Base-by-base conservation (phyloP, 768 basidiomycete species). In the Lentinula raphanica region DNA sequence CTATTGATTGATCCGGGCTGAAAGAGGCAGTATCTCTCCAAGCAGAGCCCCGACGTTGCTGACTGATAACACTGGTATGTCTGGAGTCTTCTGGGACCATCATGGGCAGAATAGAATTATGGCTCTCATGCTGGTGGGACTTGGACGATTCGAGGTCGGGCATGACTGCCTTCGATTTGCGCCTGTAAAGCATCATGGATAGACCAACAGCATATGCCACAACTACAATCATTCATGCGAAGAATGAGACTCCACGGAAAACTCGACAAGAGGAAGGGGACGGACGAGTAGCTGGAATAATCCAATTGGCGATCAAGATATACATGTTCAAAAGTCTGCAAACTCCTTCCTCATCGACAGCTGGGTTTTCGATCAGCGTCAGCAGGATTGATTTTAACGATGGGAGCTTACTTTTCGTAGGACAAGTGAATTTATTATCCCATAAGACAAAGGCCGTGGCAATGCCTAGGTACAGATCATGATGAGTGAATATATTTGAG, bases 251-350 rank as follows among this genome's bases (percentile, higher is more conserved):
- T 17, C 50, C 11, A 11, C 60, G 49, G n/a, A n/a, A 29, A 40
- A 58, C 44, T 63, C 9, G 36, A 60, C 58, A 19, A 28, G 23
- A 48, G 25, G 39, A n/a, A 59, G 5, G 25, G 2, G 5, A 70
- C 83, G 60, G 59, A 86, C 85, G 67, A 42, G 85, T 65, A 3
- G 67, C 67, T 23, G 85, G 85, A 50, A 76, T 68, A 39, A 83
- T 63, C 85, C 85, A 86, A 62, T 76, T 80, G 40, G 73, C 75
- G 1, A 82, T 62, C 50, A 82, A 58, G 35, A 83, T 77, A 60
- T 75, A 84, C 5, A 77, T 63, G 56, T 76, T 75, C 36, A 84
- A 68, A 8, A 81, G 67, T 54, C 70, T 71, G 63, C 84, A 86
- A n/a, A 77, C 66, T 9, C 72, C 75, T 53, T 70, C 67, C 44